A percentile compares a stretch with the other conserved stretches of the same genome.
Evolutionary conservation across 148 eudicot genomes (phyloP).

Genomic region (Fallopia convolvulus): DNA sequence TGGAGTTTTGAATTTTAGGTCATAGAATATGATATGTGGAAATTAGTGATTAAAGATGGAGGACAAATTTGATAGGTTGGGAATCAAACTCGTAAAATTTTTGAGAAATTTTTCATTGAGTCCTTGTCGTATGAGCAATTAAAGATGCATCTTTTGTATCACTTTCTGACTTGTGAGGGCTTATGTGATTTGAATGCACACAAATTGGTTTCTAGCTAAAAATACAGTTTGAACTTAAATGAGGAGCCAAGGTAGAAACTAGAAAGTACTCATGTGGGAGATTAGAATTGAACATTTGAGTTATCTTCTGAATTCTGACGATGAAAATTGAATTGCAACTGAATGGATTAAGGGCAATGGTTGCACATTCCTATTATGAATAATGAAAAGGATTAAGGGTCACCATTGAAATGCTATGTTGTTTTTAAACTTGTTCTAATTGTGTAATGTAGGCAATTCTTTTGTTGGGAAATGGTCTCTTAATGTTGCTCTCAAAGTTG

Average conservation of each 20-base stretch:
- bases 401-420: background rate
- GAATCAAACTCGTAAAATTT: background rate
- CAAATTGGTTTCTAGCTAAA: too few species aligned
- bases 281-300: background rate
- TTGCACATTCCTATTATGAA: too few species aligned
- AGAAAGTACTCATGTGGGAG: background rate
- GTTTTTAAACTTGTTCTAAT: background rate
- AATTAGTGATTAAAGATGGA: background rate
- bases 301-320: background rate
- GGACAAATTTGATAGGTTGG: background rate
- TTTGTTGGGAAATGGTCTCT: constrained; percentile 21
- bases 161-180: background rate
- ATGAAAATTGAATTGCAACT: background rate
- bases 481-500: constrained; percentile 19
- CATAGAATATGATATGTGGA: background rate
- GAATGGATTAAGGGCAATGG: background rate
- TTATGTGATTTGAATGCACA: background rate
- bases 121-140: background rate
- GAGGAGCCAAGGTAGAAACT: background rate
- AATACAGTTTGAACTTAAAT: background rate
- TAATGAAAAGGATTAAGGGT: background rate
- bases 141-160: background rate
- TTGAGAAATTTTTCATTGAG: too few species aligned
- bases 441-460: constrained; percentile 32
- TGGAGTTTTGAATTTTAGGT: background rate